Conservation (phyloP, 2,329 filamentous ascomycete species). For the Fusarium haematococcum region DNA sequence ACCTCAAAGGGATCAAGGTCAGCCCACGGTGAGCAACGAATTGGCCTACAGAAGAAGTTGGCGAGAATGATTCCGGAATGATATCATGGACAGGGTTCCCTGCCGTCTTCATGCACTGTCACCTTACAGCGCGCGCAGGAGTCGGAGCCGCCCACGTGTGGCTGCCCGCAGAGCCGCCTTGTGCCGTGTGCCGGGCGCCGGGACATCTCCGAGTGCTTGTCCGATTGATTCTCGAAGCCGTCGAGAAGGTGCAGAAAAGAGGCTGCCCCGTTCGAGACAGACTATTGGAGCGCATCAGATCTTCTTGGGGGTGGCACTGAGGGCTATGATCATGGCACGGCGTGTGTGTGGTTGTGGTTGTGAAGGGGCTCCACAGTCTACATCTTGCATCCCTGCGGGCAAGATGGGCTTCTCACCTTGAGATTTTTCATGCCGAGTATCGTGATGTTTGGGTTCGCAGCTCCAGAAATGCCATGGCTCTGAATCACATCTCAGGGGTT, state of each 20-base stretch:
- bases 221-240: constrained; percentile 22
- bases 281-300: constrained; percentile 42
- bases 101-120: constrained; percentile 14
- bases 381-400: neutral
- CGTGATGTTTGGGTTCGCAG: neutral
- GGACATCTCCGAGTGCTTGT: neutral
- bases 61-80: constrained; percentile 24
- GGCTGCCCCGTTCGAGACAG: neutral
- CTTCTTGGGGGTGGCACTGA: neutral
- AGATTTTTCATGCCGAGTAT: constrained; percentile 1
- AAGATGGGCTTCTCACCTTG: neutral
- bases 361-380: constrained; percentile 1
- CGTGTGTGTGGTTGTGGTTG: neutral
- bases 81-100: constrained; percentile 32
- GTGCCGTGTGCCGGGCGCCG: constrained; percentile 3
- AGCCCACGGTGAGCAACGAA: neutral
- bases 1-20: neutral
- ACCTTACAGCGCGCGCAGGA: neutral
- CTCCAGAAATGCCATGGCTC: neutral
- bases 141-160: constrained; percentile 3
- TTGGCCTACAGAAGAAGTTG: neutral
- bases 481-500: neutral
- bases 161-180: neutral
- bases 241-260: neutral
- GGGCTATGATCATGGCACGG: constrained; percentile 29